Evolutionary conservation across 352 stramenopile species (phyloP).

Genomic region (Phytophthora brassicae): DNA sequence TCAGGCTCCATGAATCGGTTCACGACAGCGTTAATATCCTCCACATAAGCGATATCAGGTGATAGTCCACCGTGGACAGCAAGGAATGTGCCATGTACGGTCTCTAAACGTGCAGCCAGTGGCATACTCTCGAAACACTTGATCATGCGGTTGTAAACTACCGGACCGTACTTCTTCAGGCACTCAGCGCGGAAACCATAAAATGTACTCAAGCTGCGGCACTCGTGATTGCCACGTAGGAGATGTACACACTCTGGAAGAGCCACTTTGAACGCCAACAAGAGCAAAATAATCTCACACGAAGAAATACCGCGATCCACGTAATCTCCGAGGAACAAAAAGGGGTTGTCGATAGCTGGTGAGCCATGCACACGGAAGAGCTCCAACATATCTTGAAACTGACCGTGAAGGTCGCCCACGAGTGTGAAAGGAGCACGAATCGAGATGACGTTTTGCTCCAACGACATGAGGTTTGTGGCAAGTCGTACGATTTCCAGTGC

Average conservation of each 20-base stretch:
- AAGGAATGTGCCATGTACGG: constrained; percentile 59
- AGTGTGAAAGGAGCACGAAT: constrained; percentile 56
- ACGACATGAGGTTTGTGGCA: constrained; percentile 58
- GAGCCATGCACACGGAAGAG: constrained; percentile 61
- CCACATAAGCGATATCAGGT: constrained; percentile 63
- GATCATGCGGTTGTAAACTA: constrained; percentile 80
- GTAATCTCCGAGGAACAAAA: constrained; percentile 96
- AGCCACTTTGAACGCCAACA: constrained; percentile 98
- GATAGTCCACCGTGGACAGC: constrained; percentile 78
- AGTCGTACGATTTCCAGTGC: constrained; percentile 61
- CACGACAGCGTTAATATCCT: constrained; percentile 75
- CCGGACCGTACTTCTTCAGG: constrained; percentile 70
- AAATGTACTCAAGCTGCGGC: constrained; percentile 98
- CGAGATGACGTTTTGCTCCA: constrained; percentile 59
- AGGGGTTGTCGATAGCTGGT: constrained; percentile 88
- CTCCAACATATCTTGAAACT: constrained; percentile 98
- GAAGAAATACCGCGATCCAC: constrained; percentile 94
- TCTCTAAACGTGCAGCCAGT: constrained; percentile 65
- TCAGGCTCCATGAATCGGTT: constrained; percentile 83
- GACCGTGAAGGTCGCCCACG: constrained; percentile 94
- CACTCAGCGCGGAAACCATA: constrained; percentile 99
- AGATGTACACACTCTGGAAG: constrained; percentile 99
- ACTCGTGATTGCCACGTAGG: constrained; percentile 98
- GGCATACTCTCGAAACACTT: constrained; percentile 87
- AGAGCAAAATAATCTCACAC: constrained; percentile 97